Conservation (phyloP, 192 early-diverging fungal genomes). For the Coemansia sp. region DNA sequence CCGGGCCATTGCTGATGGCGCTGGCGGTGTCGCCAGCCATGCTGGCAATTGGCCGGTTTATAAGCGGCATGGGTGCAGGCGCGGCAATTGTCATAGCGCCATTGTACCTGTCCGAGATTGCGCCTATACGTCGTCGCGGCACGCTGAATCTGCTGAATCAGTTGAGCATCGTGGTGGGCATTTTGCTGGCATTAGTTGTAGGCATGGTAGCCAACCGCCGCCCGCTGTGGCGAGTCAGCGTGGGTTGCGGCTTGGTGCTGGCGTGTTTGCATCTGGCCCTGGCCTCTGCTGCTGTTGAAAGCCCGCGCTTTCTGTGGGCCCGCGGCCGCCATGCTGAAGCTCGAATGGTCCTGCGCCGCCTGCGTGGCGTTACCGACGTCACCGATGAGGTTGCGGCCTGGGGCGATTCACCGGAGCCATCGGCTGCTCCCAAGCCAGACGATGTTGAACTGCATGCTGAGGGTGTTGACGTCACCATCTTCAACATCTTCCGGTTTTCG, state of each 20-base stretch:
- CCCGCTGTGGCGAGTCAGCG: slow-evolving; percentile 70
- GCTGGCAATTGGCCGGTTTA: slow-evolving; percentile 66
- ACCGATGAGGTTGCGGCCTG: slow-evolving; percentile 43
- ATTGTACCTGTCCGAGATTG: slow-evolving; percentile 78
- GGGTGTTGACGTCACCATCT: slow-evolving; percentile 25
- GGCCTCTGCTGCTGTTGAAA: slow-evolving; percentile 68
- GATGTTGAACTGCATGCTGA: slow-evolving; percentile 15
- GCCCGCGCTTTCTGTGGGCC: slow-evolving; percentile 65
- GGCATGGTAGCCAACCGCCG: slow-evolving; percentile 63
- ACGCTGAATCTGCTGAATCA: slow-evolving; percentile 78
- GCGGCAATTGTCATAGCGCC: slow-evolving; percentile 74
- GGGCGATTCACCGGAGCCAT: neutral
- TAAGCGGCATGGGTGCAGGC: slow-evolving; percentile 76
- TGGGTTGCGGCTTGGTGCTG: slow-evolving; percentile 64
- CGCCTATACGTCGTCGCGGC: slow-evolving; percentile 67
- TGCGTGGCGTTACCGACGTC: slow-evolving; percentile 35
- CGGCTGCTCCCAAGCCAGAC: neutral
- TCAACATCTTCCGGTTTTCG: slow-evolving; percentile 43
- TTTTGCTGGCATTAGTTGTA: slow-evolving; percentile 67
- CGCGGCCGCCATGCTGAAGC: slow-evolving; percentile 32
- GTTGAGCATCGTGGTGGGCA: slow-evolving; percentile 78
- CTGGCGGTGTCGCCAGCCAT: slow-evolving; percentile 52
- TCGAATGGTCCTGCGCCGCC: slow-evolving; percentile 22
- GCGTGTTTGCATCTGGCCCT: slow-evolving; percentile 39
- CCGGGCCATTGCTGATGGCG: slow-evolving; percentile 68